phyloP scores from a whole-genome alignment of 2,329 filamentous ascomycete genomes.

The Colletotrichum limetticola region DNA sequence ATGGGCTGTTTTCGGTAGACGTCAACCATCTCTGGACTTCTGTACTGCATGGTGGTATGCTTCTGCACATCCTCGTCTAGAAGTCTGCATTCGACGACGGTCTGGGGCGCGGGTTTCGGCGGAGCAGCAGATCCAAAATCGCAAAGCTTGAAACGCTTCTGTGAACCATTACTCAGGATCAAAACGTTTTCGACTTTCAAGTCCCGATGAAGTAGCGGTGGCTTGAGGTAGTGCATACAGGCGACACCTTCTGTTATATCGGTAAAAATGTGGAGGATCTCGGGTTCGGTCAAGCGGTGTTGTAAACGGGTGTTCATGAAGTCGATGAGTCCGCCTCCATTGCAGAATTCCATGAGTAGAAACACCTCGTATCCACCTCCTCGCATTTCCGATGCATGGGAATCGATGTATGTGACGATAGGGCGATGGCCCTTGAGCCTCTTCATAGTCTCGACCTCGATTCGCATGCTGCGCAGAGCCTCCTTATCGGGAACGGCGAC shows the following conservation, averaged over 20 bases:
- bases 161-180: conserved; percentile 76
- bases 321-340: conserved; percentile 94
- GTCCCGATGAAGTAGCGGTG: conserved; percentile 90
- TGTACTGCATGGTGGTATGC: conserved; percentile 96
- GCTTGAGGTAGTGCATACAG: conserved; percentile 99
- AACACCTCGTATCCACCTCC: conserved; percentile 98
- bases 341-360: conserved; percentile 96
- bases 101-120: conserved; percentile 85
- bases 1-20: conserved; percentile 97
- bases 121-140: conserved; percentile 95
- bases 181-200: conserved; percentile 98
- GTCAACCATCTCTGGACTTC: conserved; percentile 98
- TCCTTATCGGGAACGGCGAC: conserved; percentile 98
- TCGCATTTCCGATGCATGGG: conserved; percentile 92
- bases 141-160: conserved; percentile 90
- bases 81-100: conserved; percentile 86
- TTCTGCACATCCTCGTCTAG: conserved; percentile 98
- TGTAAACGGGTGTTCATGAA: conserved; percentile 99
- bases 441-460: conserved; percentile 99
- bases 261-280: conserved; percentile 96
- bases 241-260: conserved; percentile 97
- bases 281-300: conserved; percentile 95
- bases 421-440: conserved; percentile 95
- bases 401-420: conserved; percentile 98
- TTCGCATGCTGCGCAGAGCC: conserved; percentile 93